Base-by-base conservation (phyloP, 345 rosid species). In the Durio zibethinus region DNA sequence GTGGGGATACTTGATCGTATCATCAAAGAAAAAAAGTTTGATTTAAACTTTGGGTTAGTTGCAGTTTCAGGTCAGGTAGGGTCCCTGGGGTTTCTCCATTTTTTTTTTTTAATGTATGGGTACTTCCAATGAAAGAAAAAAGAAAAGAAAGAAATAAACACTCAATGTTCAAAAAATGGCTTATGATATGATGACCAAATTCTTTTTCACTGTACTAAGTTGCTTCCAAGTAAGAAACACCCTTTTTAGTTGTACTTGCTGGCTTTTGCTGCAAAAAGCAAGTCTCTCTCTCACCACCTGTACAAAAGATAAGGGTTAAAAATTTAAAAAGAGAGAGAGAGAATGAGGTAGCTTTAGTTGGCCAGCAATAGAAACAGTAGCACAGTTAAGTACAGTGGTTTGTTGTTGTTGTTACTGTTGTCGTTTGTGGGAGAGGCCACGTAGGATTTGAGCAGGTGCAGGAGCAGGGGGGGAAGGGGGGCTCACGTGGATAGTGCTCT, bases 401-500 rank as follows among this genome's bases (percentile, higher is more conserved):
- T 42, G 20, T 33, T 10, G 35, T n/a, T n/a, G n/a, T n/a, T n/a
- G n/a, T n/a, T n/a, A n/a, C n/a, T 42, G 20, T 33, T 10, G 35
- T 29, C 14, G 66, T 50, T 50, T 15, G 21, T 50, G 54, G 53
- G 23, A 52, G 1, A 20, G 47, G 53, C n/a, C n/a, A 48, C 53
- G 4, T 15, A 15, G 53, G 53, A 0, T 4, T 4, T 15, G 20
- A 48, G n/a, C n/a, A 18, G 8, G n/a, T 4, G 4, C 5, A 2
- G 7, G 42, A 5, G 21, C 56, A 50, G 56, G 4, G 18, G 20
- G 5, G 1, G 11, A 7, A 14, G 3, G 25, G 64, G 11, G 40
- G 66, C 40, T 61, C 66, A 61, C 66, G 66, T 61, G 66, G 66
- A 25, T 61, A 40, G 66, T 61, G 33, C 38, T 50, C 52, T 45